Evolutionary conservation across 768 basidiomycete genomes (phyloP), one percentile per base, ranked within the genome.

Genomic region (Chalciporus pseudorubinellus): DNA sequence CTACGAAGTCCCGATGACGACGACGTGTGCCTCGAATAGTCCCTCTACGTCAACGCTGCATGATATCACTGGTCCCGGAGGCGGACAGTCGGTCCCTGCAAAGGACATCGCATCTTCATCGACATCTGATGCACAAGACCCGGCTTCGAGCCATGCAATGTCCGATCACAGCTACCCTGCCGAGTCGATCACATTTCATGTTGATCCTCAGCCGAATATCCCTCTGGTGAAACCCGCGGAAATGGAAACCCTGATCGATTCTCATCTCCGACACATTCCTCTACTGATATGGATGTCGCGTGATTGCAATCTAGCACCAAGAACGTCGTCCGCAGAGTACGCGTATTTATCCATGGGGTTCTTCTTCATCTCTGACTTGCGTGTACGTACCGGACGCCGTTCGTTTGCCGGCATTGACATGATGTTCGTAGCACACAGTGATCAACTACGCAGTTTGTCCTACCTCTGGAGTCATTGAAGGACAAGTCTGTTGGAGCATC

Each of bases 291-390:
- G 81, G 55, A 62, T 70, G 8, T 71, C 77, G 1, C 67, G 54
- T 3, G 52, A 58, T n/a, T 66, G 66, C 14, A 46, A 70, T 6
- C 64, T 69, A 9, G 48, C 69, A n/a, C 50, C 58, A 0, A 42
- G 36, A 6, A 44, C 33, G 31, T 59, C 77, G 1, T 64, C 72
- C 11, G 39, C 58, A 6, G 77, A 78, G 48, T 73, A 69, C 50
- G 70, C 62, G 13, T 78, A 70, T 56, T 62, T 60, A 36, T 75
- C 74, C 57, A 62, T 82, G 61, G 81, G 81, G 0, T 73, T 73
- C 38, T 81, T 79, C 55, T 69, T 67, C 28, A 57, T 83, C 48
- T 63, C 73, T 14, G 62, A 66, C 12, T 57, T 79, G 6, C 65
- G 66, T 60, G 81, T 74, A 42, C 53, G 66, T 57, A 22, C 26